phyloP scores from a whole-genome alignment of 2,329 filamentous ascomycete genomes.

The Sarocladium oryzae region DNA sequence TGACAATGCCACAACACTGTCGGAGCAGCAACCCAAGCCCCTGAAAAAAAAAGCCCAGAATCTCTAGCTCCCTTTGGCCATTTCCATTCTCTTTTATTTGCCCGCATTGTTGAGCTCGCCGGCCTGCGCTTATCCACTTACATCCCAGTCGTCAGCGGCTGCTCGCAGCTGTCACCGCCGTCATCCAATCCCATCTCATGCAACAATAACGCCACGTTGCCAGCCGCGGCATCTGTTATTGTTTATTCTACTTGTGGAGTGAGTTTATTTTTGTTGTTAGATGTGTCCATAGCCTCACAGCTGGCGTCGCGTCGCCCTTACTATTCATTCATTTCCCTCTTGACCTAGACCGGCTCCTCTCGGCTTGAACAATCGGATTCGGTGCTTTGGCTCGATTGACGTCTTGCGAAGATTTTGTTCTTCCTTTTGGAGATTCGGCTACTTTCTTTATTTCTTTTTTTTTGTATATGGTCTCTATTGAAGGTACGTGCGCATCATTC shows the following conservation, averaged over 20 bases:
- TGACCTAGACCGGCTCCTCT: no score
- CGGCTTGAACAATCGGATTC: no score
- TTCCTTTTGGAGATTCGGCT: no score
- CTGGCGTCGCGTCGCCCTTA: no score
- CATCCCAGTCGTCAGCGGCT: background rate
- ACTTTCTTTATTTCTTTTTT: no score
- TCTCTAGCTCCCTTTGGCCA: no score
- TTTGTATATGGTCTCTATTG: background rate
- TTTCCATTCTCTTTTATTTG: background rate
- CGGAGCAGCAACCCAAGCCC: no score
- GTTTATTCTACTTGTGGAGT: background rate
- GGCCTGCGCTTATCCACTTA: background rate
- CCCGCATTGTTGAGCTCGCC: background rate
- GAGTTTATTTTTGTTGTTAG: background rate
- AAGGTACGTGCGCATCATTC: constrained; percentile 1
- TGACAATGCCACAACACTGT: no score
- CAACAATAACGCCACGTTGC: background rate
- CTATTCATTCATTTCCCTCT: no score
- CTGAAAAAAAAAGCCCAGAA: no score
- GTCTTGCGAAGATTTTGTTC: no score
- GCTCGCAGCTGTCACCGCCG: background rate
- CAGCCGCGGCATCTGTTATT: background rate
- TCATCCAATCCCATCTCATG: background rate
- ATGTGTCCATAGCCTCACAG: background rate
- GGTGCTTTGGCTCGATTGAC: no score